A percentile compares a stretch with the other conserved stretches of the same genome.
Conservation (phyloP, 169 alveolate genomes). For the Miamiensis avidus region DNA sequence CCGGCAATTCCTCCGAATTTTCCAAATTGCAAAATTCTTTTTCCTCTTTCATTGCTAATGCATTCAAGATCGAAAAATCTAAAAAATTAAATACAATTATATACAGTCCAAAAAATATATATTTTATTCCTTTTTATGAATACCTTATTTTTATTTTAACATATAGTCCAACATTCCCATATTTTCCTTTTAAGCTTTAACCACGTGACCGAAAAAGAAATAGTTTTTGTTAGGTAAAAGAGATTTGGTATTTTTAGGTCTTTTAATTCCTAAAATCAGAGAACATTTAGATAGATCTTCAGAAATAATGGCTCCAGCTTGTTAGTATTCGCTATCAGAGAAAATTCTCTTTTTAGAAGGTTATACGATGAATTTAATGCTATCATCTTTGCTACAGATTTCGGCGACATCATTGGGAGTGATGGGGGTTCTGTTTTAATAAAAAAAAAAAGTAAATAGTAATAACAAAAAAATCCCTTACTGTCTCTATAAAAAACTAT, state of each 20-base stretch:
- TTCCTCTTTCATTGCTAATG: slow-evolving; percentile 47
- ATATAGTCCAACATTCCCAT: slow-evolving; percentile 67
- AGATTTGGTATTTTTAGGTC: slow-evolving; percentile 50
- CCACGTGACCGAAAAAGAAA: slow-evolving; percentile 71
- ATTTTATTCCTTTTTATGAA: too few species aligned
- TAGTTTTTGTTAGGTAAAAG: slow-evolving; percentile 60
- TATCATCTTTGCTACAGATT: slow-evolving; percentile 26
- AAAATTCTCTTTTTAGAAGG: slow-evolving; percentile 70
- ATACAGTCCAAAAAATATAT: too few species aligned
- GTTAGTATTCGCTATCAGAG: slow-evolving; percentile 60
- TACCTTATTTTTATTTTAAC: slow-evolving; percentile 50
- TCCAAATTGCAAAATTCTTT: slow-evolving; percentile 72
- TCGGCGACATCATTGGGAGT: slow-evolving; percentile 69
- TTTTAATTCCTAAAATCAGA: slow-evolving; percentile 72
- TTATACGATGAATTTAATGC: slow-evolving; percentile 60
- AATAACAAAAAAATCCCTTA: not conserved
- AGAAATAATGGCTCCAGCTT: slow-evolving; percentile 61
- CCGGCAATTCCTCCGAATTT: slow-evolving; percentile 83
- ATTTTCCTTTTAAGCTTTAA: slow-evolving; percentile 67
- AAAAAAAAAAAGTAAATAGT: too few species aligned
- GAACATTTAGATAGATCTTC: slow-evolving; percentile 69
- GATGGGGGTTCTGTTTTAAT: slow-evolving; percentile 52
- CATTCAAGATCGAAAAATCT: slow-evolving; percentile 74
- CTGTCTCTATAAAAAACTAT: not conserved
- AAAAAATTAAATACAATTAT: too few species aligned